A percentile compares a stretch with the other conserved stretches of the same genome.
These are phyloP conservation scores for Cocos nucifera DNA, from an alignment of 176 grass and related monocot species.

Conservation along the genomic window DNA sequence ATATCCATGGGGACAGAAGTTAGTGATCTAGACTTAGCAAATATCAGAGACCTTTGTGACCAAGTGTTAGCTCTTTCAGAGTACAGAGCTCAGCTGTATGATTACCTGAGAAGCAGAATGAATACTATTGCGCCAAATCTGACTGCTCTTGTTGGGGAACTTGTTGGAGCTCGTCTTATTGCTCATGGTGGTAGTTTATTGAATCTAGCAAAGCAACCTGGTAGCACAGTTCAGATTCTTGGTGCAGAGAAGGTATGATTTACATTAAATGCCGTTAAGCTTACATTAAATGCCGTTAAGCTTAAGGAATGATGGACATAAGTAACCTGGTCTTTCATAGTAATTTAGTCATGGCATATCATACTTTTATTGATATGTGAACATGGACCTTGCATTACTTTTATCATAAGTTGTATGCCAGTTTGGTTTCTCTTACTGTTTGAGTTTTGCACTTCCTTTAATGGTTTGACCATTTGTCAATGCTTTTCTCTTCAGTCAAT, in stretches of 20 bases:
- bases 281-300: too few species aligned
- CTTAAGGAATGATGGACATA: too few species aligned
- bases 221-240: slow-evolving; percentile 93
- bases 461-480: too few species aligned
- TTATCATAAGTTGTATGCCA: too few species aligned
- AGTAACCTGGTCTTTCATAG: too few species aligned
- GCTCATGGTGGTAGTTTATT: slow-evolving; percentile 83
- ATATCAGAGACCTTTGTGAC: slow-evolving; percentile 76
- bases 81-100: slow-evolving; percentile 76
- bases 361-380: too few species aligned
- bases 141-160: slow-evolving; percentile 77
- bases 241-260: slow-evolving; percentile 83
- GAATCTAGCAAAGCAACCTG: slow-evolving; percentile 85
- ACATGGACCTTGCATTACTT: too few species aligned
- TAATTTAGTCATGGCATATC: too few species aligned
- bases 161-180: slow-evolving; percentile 92
- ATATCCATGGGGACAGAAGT: slow-evolving; percentile 99
- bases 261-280: too few species aligned
- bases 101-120: slow-evolving; percentile 80
- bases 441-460: too few species aligned
- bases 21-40: slow-evolving; percentile 68
- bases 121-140: slow-evolving; percentile 93
- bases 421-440: too few species aligned
- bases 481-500: too few species aligned
- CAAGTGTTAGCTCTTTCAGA: slow-evolving; percentile 91